Conservation (phyloP, 2,329 filamentous ascomycete species). For the Fusarium foetens region DNA sequence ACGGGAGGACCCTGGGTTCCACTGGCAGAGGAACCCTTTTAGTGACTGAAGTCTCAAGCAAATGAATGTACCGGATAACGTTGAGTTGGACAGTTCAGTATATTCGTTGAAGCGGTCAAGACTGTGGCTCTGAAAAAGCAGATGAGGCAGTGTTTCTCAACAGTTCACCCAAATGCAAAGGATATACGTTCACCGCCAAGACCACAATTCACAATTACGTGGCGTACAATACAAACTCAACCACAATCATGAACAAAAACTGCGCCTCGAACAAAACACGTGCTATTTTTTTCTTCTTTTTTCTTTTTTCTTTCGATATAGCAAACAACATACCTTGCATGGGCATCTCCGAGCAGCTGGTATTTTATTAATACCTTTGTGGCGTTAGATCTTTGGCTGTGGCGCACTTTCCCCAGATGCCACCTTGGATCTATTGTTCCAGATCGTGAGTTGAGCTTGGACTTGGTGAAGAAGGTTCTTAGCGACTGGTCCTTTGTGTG, state of each 20-base stretch:
- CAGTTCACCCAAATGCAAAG: background rate
- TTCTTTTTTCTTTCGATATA: background rate
- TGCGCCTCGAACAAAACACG: background rate
- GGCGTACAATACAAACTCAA: background rate
- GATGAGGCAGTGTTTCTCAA: background rate
- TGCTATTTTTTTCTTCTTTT: background rate
- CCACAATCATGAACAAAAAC: slow-evolving; percentile 1
- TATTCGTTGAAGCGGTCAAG: background rate
- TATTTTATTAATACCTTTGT: background rate
- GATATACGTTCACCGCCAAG: background rate
- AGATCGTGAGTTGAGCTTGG: background rate
- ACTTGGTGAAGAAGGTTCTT: background rate
- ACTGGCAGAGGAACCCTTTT: background rate
- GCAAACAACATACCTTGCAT: background rate
- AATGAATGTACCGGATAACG: background rate
- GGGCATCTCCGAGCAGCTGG: background rate
- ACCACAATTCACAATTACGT: background rate
- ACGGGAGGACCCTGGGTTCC: background rate
- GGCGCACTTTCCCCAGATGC: background rate
- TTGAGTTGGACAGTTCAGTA: background rate
- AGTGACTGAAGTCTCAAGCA: background rate
- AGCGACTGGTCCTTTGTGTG: background rate
- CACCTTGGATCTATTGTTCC: background rate
- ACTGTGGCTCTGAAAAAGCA: background rate
- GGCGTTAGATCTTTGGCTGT: background rate